Conservation (phyloP, 495 filamentous ascomycete species). For the Rhypophila decipiens region DNA sequence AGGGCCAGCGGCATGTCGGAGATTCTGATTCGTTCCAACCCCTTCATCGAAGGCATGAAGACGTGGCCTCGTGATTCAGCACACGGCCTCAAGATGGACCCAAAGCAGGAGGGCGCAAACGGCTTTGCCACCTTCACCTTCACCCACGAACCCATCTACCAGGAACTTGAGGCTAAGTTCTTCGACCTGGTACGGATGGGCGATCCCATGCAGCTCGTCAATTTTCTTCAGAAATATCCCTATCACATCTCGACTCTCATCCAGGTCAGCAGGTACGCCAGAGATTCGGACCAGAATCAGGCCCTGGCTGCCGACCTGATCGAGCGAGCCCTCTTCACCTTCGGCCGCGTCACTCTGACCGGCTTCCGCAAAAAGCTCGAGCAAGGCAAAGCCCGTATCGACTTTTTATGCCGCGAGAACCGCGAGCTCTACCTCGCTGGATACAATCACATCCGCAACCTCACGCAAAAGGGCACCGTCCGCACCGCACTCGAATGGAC, state of each 20-base stretch:
- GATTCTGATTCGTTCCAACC: constrained; percentile 64
- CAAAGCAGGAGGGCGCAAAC: constrained; percentile 42
- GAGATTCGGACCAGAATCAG: constrained; percentile 82
- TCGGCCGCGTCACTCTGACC: constrained; percentile 77
- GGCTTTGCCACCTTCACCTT: constrained; percentile 63
- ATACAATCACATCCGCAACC: constrained; percentile 78
- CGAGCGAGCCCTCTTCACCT: constrained; percentile 86
- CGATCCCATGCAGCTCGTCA: constrained; percentile 60
- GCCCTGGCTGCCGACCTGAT: constrained; percentile 80
- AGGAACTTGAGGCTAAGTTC: constrained; percentile 69
- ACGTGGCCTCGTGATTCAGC: constrained; percentile 79
- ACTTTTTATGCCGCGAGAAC: constrained; percentile 76
- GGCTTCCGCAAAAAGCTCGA: constrained; percentile 69
- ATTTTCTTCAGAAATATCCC: constrained; percentile 42
- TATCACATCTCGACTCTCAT: constrained; percentile 92
- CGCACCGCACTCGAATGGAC: constrained; percentile 90
- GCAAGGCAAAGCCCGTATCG: constrained; percentile 70
- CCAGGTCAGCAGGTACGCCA: constrained; percentile 86
- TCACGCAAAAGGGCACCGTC: constrained; percentile 87
- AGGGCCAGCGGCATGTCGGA: constrained; percentile 44
- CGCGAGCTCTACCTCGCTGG: constrained; percentile 86
- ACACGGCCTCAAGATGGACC: constrained; percentile 79
- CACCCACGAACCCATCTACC: constrained; percentile 70
- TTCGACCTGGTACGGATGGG: constrained; percentile 71
- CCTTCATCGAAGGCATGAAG: constrained; percentile 84